phyloP scores from a whole-genome alignment of 331 rosid species.

The Quercus phellos region DNA sequence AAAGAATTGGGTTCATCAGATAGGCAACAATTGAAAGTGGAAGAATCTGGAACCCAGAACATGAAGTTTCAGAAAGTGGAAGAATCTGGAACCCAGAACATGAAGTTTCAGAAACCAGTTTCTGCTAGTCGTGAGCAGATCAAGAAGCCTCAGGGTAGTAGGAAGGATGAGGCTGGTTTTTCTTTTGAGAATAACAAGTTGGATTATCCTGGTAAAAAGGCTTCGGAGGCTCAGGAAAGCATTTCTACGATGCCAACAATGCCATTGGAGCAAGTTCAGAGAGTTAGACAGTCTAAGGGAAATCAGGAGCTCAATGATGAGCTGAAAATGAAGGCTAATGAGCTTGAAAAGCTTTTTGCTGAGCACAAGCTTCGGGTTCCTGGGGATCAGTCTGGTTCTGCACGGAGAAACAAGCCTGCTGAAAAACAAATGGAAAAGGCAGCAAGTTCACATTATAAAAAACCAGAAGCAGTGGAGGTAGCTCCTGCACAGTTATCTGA shows the following conservation, averaged over 20 bases:
- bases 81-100: slow-evolving; percentile 46
- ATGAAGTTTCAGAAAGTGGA: slow-evolving; percentile 58
- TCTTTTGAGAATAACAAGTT: slow-evolving; percentile 38
- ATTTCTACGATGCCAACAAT: slow-evolving; percentile 18
- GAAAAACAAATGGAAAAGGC: slow-evolving; percentile 51
- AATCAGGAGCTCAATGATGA: slow-evolving; percentile 88
- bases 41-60: slow-evolving; percentile 48
- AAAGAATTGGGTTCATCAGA: slow-evolving; percentile 30
- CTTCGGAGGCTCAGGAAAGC: slow-evolving; percentile 41
- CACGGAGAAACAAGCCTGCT: slow-evolving; percentile 50
- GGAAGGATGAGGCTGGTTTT: slow-evolving; percentile 42
- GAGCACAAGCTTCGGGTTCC: slow-evolving; percentile 96
- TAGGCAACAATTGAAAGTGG: slow-evolving; percentile 34
- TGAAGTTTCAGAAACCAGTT: slow-evolving; percentile 51
- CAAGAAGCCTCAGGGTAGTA: slow-evolving; percentile 42
- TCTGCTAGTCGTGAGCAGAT: slow-evolving; percentile 37
- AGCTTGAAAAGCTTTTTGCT: slow-evolving; percentile 94
- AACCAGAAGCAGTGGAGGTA: slow-evolving; percentile 43
- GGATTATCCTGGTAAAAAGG: slow-evolving; percentile 40
- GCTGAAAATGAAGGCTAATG: slow-evolving; percentile 90
- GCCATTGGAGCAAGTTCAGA: slow-evolving; percentile 59
- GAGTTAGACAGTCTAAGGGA: slow-evolving; percentile 79
- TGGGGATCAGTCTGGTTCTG: slow-evolving; percentile 69
- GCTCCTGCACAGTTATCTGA: slow-evolving; percentile 40
- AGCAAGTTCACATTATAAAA: slow-evolving; percentile 41